Evolutionary conservation across 2,329 filamentous ascomycete genomes (phyloP).

Genomic region (Xylaria sp.): DNA sequence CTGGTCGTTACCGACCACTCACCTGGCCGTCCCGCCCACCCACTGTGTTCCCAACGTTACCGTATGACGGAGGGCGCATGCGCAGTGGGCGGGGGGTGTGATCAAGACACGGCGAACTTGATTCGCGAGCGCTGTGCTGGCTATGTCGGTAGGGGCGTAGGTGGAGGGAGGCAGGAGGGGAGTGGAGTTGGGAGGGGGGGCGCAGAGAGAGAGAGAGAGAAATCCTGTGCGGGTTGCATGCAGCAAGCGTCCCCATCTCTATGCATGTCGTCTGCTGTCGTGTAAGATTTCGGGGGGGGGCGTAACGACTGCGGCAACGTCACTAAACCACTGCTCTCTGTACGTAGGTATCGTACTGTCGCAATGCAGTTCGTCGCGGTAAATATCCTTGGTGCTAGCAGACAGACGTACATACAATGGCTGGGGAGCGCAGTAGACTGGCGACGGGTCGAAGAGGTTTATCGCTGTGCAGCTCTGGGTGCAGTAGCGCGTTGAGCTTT

Average conservation of each 20-base stretch:
- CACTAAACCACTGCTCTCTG: not conserved
- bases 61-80: constrained; percentile 16
- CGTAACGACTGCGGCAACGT: not conserved
- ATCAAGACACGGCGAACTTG: constrained; percentile 13
- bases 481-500: too few relatives aligned
- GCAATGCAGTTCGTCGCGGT: not conserved
- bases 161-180: not conserved
- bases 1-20: constrained; percentile 8
- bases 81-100: constrained; percentile 12
- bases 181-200: not conserved
- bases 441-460: too few relatives aligned
- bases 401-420: too few relatives aligned
- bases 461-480: too few relatives aligned
- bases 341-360: not conserved
- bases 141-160: not conserved
- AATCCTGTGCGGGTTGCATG: constrained; percentile 12
- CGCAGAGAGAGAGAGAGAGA: not conserved
- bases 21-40: constrained; percentile 7
- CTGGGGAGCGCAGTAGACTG: too few relatives aligned
- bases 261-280: constrained; percentile 6
- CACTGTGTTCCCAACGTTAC: constrained; percentile 7
- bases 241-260: constrained; percentile 7
- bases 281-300: not conserved
- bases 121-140: constrained; percentile 16
- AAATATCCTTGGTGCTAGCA: not conserved